A percentile compares a stretch with the other conserved stretches of the same genome.
phyloP scores from a whole-genome alignment of 441 rosid species.

The Gossypium aridum region DNA sequence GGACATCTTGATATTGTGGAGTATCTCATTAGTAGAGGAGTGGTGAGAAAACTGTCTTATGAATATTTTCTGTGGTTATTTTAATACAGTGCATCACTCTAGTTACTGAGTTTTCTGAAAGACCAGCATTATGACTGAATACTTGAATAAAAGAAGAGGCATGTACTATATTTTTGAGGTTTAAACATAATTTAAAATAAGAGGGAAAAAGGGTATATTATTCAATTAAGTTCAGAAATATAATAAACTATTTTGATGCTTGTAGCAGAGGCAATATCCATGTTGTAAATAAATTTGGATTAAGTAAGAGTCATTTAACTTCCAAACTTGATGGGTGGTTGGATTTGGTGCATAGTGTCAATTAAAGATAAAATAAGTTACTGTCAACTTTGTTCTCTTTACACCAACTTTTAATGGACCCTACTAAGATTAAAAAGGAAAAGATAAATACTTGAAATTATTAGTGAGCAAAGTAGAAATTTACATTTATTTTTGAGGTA shows the following conservation, averaged over 20 bases:
- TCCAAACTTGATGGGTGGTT: neutral
- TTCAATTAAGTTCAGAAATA: neutral
- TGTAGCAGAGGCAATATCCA: neutral
- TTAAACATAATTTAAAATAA: neutral
- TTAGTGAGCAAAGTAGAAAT: neutral
- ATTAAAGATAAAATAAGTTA: neutral
- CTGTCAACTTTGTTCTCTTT: neutral
- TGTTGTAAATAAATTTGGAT: neutral
- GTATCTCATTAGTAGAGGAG: constrained; percentile 61
- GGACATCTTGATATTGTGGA: constrained; percentile 64
- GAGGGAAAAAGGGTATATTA: neutral
- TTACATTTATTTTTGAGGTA: neutral
- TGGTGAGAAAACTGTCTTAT: constrained; percentile 36
- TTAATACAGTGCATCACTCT: neutral
- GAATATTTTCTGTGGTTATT: neutral
- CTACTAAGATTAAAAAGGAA: neutral
- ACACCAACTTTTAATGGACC: neutral
- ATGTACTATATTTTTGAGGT: neutral
- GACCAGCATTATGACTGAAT: neutral
- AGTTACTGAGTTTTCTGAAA: neutral
- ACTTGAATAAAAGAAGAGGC: neutral
- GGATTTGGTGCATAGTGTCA: neutral
- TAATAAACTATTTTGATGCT: neutral
- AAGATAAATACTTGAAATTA: neutral
- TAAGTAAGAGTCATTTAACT: neutral